Evolutionary conservation across 768 basidiomycete genomes (phyloP).

Genomic region (Suillus hirtellus): DNA sequence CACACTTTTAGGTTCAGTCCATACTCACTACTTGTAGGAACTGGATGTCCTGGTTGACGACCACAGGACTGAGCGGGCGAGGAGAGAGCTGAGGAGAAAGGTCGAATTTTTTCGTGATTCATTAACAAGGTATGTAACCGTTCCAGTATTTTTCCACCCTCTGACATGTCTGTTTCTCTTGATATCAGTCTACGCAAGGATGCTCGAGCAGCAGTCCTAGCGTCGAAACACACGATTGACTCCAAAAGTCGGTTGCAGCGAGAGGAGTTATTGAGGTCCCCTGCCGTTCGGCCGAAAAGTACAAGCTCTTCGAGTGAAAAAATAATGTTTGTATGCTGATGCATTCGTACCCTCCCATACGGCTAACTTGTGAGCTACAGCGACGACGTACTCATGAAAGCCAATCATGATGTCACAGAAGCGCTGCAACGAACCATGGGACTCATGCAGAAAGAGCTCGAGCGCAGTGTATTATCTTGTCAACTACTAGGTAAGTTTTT

Average conservation of each 20-base stretch:
- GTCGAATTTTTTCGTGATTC: slow-evolving; percentile 49
- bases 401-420: slow-evolving; percentile 88
- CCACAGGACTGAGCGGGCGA: slow-evolving; percentile 56
- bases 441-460: slow-evolving; percentile 90
- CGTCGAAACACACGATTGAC: slow-evolving; percentile 76
- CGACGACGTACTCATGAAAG: slow-evolving; percentile 85
- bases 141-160: neutral
- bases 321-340: slow-evolving; percentile 48
- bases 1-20: neutral
- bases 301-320: slow-evolving; percentile 49
- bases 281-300: slow-evolving; percentile 48
- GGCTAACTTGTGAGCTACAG: slow-evolving; percentile 35
- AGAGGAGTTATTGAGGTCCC: slow-evolving; percentile 67
- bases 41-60: slow-evolving; percentile 75
- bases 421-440: slow-evolving; percentile 80
- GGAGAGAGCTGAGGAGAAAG: slow-evolving; percentile 46
- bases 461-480: slow-evolving; percentile 79
- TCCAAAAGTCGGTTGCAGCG: slow-evolving; percentile 55
- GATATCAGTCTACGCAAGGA: slow-evolving; percentile 57
- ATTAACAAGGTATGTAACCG: slow-evolving; percentile 53
- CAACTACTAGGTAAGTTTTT: slow-evolving; percentile 75
- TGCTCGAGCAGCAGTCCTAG: slow-evolving; percentile 64
- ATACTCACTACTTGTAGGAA: slow-evolving; percentile 40
- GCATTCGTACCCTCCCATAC: neutral
- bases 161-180: slow-evolving; percentile 5